Base-by-base conservation (phyloP, 768 basidiomycete species). In the Lactarius psammicola region DNA sequence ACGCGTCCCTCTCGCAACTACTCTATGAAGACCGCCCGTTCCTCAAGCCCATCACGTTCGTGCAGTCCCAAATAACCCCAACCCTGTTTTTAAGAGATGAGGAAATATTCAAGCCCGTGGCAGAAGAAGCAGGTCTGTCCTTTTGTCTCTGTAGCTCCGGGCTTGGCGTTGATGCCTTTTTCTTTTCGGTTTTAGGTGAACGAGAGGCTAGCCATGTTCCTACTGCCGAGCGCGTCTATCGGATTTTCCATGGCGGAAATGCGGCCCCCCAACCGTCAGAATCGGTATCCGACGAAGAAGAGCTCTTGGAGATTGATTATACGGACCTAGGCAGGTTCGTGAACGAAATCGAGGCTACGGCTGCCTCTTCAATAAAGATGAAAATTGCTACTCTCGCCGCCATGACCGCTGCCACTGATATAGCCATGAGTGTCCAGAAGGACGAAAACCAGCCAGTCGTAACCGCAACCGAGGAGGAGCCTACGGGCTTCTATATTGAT, bases 21-120 rank as follows among this genome's bases (percentile, higher is more conserved):
- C n/a, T n/a, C n/a, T n/a, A n/a, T n/a, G n/a, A n/a, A n/a, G n/a
- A n/a, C n/a, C n/a, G n/a, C n/a, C n/a, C n/a, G 2, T 77, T 85
- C 0, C 77, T 92, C 20, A 78, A 79, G n/a, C 91, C 90, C 0
- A 77, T 94, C 68, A 75, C 76, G 13, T 94, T 94, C 69, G 89
- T 92, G 15, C 85, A 79, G 18, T 85, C 88, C 0, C 78, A 80
- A 15, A 60, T 80, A 53, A 84, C 82, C 1, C 77, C 82, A 60
- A 74, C 81, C 71, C 62, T 81, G 78, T 76, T 93, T 84, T 68
- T 75, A 40, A 59, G 79, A 15, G 81, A 88, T 55, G 87, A 89
- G 44, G 89, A 89, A 9, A 75, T 90, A 17, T 73, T 89, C 33
- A 75, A 85, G 68, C 76, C 89, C 1, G 72, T 80, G 1, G 78